Evolutionary conservation across 306 rosid species (phyloP).

Genomic region (Rosa multiflora): DNA sequence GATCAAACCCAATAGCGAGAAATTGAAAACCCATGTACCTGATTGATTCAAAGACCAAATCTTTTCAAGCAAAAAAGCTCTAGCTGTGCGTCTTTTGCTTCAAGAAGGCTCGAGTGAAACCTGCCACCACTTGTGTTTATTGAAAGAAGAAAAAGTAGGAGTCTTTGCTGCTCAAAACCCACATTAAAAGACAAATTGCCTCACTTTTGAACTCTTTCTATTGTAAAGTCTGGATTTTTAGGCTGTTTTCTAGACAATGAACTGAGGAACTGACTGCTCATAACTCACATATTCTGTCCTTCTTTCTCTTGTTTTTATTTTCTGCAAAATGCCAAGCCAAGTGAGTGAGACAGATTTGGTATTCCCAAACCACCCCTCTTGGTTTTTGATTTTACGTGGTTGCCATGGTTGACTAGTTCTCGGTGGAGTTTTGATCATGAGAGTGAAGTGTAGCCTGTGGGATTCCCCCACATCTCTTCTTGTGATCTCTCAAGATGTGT

Average conservation of each 20-base stretch:
- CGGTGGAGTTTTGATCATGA: neutral
- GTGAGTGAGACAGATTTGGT: neutral
- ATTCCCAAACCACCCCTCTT: constrained; percentile 18
- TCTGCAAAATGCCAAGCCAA: constrained; percentile 7
- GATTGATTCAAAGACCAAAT: constrained; percentile 1
- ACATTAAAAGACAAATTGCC: neutral
- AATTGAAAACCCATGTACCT: constrained; percentile 19
- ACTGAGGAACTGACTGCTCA: constrained; percentile 19
- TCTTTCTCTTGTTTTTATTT: constrained; percentile 10
- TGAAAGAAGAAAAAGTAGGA: constrained; percentile 1
- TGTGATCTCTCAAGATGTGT: constrained; percentile 5
- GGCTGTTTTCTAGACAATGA: constrained; percentile 3
- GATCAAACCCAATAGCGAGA: constrained; percentile 10
- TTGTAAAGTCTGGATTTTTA: neutral
- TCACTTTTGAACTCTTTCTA: constrained; percentile 11
- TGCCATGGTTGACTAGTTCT: constrained; percentile 21
- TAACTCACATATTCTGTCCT: neutral
- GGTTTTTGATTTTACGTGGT: neutral
- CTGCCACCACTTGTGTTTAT: neutral
- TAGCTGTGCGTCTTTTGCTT: neutral
- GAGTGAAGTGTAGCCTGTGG: neutral
- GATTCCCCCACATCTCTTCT: neutral
- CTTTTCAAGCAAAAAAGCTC: neutral
- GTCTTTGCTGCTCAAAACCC: constrained; percentile 15
- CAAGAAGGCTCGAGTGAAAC: constrained; percentile 9